Evolutionary conservation across 78 protist genomes (phyloP).

Genomic region (Isochrysis galbana): DNA sequence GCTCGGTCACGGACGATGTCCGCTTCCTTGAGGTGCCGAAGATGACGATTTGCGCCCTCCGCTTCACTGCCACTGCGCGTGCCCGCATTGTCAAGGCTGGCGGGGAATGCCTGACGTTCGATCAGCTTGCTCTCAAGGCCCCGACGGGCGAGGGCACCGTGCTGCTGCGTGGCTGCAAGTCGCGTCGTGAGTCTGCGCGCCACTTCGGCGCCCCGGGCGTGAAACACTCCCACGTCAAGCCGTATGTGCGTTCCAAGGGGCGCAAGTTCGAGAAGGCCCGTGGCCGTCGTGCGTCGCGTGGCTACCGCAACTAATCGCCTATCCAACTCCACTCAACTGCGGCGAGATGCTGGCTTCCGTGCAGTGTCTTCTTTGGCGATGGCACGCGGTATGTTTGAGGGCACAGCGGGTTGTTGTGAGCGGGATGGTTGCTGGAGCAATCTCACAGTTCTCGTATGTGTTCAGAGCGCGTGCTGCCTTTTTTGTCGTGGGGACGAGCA

Average conservation of each 20-base stretch:
- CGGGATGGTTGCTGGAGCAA: no score
- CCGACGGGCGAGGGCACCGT: slow-evolving; percentile 92
- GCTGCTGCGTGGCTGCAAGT: slow-evolving; percentile 92
- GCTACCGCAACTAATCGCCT: slow-evolving; percentile 63
- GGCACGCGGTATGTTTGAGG: no score
- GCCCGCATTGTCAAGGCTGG: slow-evolving; percentile 95
- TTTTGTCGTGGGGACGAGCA: no score
- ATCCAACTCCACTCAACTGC: no score
- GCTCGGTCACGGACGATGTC: slow-evolving; percentile 97
- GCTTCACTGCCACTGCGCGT: slow-evolving; percentile 94
- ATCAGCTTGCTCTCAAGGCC: slow-evolving; percentile 94
- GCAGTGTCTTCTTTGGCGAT: no score
- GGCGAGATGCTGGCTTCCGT: no score
- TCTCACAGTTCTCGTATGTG: no score
- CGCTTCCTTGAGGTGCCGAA: slow-evolving; percentile 90
- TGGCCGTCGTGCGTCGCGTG: slow-evolving; percentile 70
- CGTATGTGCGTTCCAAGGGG: slow-evolving; percentile 72
- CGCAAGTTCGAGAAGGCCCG: slow-evolving; percentile 74
- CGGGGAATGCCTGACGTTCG: slow-evolving; percentile 95
- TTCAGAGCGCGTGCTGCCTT: no score
- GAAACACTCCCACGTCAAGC: slow-evolving; percentile 36
- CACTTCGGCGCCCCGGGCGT: slow-evolving; percentile 97
- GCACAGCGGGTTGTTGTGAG: no score
- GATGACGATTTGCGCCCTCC: slow-evolving; percentile 92
- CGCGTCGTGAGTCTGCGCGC: slow-evolving; percentile 90